Percentiles rank a stretch among this genome's conserved stretches.
These are phyloP conservation scores for Sicyos edulis DNA, from an alignment of 306 rosid genomes.

Conservation along the genomic window DNA sequence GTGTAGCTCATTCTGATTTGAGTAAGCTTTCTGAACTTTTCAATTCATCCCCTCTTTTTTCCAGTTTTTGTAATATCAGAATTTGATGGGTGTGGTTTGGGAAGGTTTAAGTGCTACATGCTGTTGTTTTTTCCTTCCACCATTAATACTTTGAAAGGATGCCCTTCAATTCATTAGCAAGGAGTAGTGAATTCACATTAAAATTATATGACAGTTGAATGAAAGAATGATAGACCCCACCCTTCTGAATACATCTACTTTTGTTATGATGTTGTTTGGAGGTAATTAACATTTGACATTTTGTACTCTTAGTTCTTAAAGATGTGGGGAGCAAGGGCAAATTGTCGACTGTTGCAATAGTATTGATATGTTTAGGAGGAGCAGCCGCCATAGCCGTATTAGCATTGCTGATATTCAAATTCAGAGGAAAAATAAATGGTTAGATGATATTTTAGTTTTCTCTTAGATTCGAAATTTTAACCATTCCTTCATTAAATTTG, in stretches of 20 bases:
- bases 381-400: slow-evolving; percentile 35
- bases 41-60: no score
- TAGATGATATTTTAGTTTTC: slow-evolving; percentile 13
- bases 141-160: no score
- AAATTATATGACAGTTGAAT: no score
- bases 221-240: no score
- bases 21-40: slow-evolving; percentile 22
- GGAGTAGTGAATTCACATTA: no score
- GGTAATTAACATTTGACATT: not conserved
- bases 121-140: no score
- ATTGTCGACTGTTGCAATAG: slow-evolving; percentile 30
- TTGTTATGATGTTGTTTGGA: not conserved
- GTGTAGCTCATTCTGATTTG: slow-evolving; percentile 49
- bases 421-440: slow-evolving; percentile 54
- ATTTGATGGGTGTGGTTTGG: no score
- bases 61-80: no score
- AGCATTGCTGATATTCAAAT: slow-evolving; percentile 38
- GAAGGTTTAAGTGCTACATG: no score
- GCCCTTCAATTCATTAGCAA: no score
- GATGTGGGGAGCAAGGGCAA: slow-evolving; percentile 24
- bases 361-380: slow-evolving; percentile 35
- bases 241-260: no score
- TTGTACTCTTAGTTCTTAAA: slow-evolving; percentile 22
- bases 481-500: slow-evolving; percentile 11
- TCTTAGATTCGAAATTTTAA: not conserved